Percentiles rank a stretch among this genome's conserved stretches.
Evolutionary conservation across 768 basidiomycete species (phyloP).

Genomic region (Tylopilus intermedius): DNA sequence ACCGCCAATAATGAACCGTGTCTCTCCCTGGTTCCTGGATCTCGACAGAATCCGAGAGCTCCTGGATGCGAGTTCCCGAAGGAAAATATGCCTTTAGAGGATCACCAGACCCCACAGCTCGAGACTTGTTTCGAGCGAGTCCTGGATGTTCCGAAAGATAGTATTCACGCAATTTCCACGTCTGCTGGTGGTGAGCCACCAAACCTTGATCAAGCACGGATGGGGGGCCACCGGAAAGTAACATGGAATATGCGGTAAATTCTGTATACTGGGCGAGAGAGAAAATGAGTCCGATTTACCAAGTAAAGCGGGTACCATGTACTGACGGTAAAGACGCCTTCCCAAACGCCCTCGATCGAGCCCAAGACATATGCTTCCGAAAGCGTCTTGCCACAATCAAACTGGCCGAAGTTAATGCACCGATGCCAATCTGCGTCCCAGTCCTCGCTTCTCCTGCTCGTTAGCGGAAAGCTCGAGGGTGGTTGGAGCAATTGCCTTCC

Average conservation of each 20-base stretch:
- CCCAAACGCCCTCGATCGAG: constrained; percentile 75
- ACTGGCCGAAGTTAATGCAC: constrained; percentile 37
- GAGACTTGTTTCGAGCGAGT: background rate
- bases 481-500: constrained; percentile 7
- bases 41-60: constrained; percentile 43
- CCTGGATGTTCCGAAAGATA: constrained; percentile 43
- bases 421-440: constrained; percentile 73
- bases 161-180: constrained; percentile 82
- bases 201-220: constrained; percentile 64
- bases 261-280: constrained; percentile 58
- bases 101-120: constrained; percentile 52
- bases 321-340: constrained; percentile 70
- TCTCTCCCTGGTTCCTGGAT: constrained; percentile 41
- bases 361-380: constrained; percentile 55
- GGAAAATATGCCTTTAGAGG: constrained; percentile 63
- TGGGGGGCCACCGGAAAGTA: constrained; percentile 67
- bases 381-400: constrained; percentile 30
- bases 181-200: constrained; percentile 81
- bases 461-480: constrained; percentile 11
- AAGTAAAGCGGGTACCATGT: background rate
- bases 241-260: constrained; percentile 76
- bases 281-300: background rate
- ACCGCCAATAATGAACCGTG: constrained; percentile 26
- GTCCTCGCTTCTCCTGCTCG: constrained; percentile 38
- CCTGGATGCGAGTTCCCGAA: constrained; percentile 43